Percentiles rank a stretch among this genome's conserved stretches.
phyloP scores from a whole-genome alignment of 169 alveolate genomes.

The Plasmodium malariae region DNA sequence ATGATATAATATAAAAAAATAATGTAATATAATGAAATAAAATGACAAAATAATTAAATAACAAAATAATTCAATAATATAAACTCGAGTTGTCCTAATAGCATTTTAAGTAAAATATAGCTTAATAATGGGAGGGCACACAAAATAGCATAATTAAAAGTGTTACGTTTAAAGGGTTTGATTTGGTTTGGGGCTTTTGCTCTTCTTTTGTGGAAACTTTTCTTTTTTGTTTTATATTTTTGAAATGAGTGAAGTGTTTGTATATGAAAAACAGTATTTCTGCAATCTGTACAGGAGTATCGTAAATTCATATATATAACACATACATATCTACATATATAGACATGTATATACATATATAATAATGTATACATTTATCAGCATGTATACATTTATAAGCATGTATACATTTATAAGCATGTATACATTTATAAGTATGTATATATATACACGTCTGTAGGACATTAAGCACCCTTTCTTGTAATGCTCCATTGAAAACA shows the following conservation, averaged over 20 bases:
- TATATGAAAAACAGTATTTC: background rate
- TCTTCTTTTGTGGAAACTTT: background rate
- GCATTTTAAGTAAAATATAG: too few relatives aligned
- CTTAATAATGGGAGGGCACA: too few relatives aligned
- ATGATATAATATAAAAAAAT: background rate
- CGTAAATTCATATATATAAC: background rate
- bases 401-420: too few relatives aligned
- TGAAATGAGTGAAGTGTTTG: conserved; percentile 1
- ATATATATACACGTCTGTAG: background rate
- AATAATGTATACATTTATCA: background rate
- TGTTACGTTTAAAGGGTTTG: background rate
- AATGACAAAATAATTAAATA: too few relatives aligned
- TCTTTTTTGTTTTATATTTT: background rate
- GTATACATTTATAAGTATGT: background rate
- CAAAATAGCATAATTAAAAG: background rate
- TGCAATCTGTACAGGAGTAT: background rate
- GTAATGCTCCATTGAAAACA: too few relatives aligned
- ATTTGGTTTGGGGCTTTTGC: background rate
- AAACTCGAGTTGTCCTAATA: too few relatives aligned
- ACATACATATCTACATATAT: background rate
- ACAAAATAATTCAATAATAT: too few relatives aligned
- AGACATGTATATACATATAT: background rate
- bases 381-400: too few relatives aligned
- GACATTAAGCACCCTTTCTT: too few relatives aligned
- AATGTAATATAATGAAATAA: too few relatives aligned